Evolutionary conservation across 2,329 filamentous ascomycete genomes (phyloP).

Genomic region (Xylaria sp.): DNA sequence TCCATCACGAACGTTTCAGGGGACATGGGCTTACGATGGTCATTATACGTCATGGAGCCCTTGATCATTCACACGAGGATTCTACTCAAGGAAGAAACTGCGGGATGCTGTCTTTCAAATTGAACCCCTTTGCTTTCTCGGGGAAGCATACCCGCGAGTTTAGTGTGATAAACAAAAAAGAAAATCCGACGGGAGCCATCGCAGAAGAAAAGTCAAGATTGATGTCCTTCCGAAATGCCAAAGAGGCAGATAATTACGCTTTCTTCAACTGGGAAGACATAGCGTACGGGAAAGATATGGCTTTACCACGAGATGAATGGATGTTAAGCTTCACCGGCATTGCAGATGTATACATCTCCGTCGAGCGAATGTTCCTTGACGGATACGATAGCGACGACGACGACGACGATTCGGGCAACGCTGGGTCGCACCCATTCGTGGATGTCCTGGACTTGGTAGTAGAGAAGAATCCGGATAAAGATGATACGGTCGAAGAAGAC

Average conservation of each 20-base stretch:
- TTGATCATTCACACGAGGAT: slow-evolving; percentile 16
- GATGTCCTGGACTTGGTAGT: slow-evolving; percentile 22
- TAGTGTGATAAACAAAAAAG: neutral
- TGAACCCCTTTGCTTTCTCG: neutral
- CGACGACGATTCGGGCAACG: neutral
- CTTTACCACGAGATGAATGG: slow-evolving; percentile 16
- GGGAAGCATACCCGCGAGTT: neutral
- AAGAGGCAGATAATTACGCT: neutral
- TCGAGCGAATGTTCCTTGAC: slow-evolving; percentile 17
- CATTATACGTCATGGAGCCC: neutral
- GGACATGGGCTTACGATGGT: neutral
- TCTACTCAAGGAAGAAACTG: neutral
- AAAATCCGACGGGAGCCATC: neutral
- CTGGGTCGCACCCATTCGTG: neutral
- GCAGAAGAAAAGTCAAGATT: neutral
- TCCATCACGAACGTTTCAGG: neutral
- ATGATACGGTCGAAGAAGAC: neutral
- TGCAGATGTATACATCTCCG: slow-evolving; percentile 8
- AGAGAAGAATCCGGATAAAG: neutral
- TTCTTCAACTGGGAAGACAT: neutral
- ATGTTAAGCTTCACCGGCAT: neutral
- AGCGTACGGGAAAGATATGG: neutral
- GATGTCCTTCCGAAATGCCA: neutral
- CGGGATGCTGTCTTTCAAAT: neutral
- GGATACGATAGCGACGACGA: slow-evolving; percentile 5